Conservation (phyloP, 177 flowering plant species). For the Vitis hybrid region DNA sequence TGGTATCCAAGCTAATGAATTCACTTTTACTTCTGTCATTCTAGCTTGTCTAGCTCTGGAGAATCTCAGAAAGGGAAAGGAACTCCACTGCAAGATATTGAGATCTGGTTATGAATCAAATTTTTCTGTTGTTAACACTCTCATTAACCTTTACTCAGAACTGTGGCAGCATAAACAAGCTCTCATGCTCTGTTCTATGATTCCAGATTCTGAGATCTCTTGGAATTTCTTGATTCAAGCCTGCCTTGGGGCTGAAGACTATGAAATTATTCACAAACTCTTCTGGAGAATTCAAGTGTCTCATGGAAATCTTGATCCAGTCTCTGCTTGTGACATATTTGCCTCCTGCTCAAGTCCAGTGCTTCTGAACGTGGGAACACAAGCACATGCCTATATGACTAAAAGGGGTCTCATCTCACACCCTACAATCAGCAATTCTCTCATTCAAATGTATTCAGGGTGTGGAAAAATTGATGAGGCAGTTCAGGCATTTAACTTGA, state of each 20-base stretch:
- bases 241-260: constrained; percentile 16
- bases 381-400: constrained; percentile 31
- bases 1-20: constrained; percentile 27
- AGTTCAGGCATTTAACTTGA: constrained; percentile 14
- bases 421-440: constrained; percentile 24
- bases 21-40: constrained; percentile 28
- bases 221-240: constrained; percentile 26
- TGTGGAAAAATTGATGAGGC: constrained; percentile 31
- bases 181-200: constrained; percentile 20
- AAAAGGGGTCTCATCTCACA: constrained; percentile 34
- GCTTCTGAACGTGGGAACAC: constrained; percentile 29
- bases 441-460: constrained; percentile 34
- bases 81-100: constrained; percentile 27
- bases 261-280: constrained; percentile 20
- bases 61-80: constrained; percentile 21
- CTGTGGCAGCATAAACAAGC: constrained; percentile 22
- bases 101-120: constrained; percentile 25
- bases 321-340: constrained; percentile 18
- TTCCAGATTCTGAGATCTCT: constrained; percentile 21
- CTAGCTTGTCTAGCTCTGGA: constrained; percentile 29
- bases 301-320: constrained; percentile 18
- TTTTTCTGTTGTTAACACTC: constrained; percentile 19
- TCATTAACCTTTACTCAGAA: constrained; percentile 25
- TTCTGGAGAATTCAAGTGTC: constrained; percentile 22
- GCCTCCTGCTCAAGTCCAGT: constrained; percentile 23